Conservation (phyloP, 73 alveolate species). For the Tetrahymena thermophila region DNA sequence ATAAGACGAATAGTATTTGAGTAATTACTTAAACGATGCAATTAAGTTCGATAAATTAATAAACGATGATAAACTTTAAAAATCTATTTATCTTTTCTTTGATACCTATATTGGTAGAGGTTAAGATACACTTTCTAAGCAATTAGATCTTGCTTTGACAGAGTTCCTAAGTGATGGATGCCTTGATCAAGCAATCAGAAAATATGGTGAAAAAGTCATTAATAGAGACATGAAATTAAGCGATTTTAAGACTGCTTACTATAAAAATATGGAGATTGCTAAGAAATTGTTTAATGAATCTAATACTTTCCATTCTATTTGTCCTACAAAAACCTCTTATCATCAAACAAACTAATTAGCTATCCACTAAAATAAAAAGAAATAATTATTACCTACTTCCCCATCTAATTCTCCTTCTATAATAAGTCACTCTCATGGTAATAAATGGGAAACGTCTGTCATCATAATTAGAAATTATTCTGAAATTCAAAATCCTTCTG, state of each 20-base stretch:
- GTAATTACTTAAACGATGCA: neutral
- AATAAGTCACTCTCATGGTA: neutral
- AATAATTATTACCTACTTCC: neutral
- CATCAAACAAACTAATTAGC: neutral
- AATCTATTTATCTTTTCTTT: neutral
- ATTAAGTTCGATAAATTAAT: neutral
- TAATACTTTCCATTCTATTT: neutral
- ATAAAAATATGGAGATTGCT: neutral
- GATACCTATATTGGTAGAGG: neutral
- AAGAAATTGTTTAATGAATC: neutral
- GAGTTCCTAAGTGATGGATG: neutral
- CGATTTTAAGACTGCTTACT: neutral
- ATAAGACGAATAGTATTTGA: neutral
- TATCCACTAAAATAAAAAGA: neutral
- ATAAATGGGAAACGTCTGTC: neutral
- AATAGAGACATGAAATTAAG: neutral
- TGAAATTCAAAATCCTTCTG: neutral
- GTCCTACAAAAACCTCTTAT: neutral
- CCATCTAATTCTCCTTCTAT: neutral
- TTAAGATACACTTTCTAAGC: neutral
- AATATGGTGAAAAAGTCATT: neutral
- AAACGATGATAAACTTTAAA: neutral
- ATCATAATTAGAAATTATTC: neutral
- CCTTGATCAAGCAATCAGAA: neutral
- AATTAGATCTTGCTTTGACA: neutral